Base-by-base conservation (phyloP, 1,284 basidiomycete species). In the Tylopilus sp. region DNA sequence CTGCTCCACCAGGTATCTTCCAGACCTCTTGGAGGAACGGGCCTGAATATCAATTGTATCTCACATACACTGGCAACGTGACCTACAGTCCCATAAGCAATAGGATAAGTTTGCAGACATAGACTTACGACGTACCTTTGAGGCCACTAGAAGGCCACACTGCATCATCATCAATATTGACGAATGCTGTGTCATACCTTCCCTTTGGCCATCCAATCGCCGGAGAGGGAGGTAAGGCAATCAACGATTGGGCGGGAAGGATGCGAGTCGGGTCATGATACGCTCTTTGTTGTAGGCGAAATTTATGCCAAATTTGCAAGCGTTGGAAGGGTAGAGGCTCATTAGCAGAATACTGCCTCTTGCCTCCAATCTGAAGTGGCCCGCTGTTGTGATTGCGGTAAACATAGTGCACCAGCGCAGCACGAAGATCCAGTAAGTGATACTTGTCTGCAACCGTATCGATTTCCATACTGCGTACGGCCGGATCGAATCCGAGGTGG, bases 1-100 rank as follows among this genome's bases (percentile, higher is more conserved):
- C 54, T 59, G 44, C 53, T 32, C 62, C 53, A 60, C 12, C 36
- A 36, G 19, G 16, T 15, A 36, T 18, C 29, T 19, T 19, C 4
- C 36, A 52, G 16, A 10, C 47, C 53, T 51, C 22, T 26, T 6
- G 29, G 56, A 44, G 67, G 63, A 39, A 73, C 62, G 18, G 70
- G 67, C 10, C 62, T 55, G 63, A 79, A 69, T 32, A 80, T 71
- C 1, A 78, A 57, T 32, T 62, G 61, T 36, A 79, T 57, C 41
- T 75, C 64, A 3, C 58, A 73, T 26, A 79, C n/a, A n/a, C n/a
- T n/a, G n/a, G n/a, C 65, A 58, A 47, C 39, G 67, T 77, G 76
- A 18, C 76, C 77, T 78, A 58, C 19, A 47, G 33, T 8, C 38
- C 62, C n/a, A n/a, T 33, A 58, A 32, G 44, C n/a, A 54, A 59